Conservation (phyloP, 441 rosid genomes). For the Cnidoscolus chayamansa region DNA sequence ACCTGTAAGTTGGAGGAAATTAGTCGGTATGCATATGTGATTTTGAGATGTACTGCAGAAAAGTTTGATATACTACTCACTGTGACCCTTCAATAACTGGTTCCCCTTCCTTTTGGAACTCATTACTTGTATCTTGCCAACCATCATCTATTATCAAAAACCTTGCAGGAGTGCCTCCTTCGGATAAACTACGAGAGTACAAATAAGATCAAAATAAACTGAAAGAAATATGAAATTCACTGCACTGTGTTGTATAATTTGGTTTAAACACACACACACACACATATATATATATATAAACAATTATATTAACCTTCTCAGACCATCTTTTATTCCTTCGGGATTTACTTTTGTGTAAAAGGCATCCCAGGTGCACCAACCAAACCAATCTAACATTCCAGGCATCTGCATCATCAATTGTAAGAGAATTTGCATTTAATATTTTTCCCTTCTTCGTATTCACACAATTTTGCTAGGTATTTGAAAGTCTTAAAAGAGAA, state of each 20-base stretch:
- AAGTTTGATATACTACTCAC: constrained; percentile 32
- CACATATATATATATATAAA: too few species aligned
- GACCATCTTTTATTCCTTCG: constrained; percentile 64
- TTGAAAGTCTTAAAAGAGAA: too few species aligned
- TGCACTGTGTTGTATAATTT: constrained; percentile 48
- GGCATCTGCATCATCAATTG: constrained; percentile 43
- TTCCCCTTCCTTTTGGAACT: constrained; percentile 51
- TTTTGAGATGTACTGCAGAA: not conserved
- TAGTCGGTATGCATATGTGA: constrained; percentile 5
- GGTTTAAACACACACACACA: not conserved
- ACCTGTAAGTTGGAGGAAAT: constrained; percentile 33
- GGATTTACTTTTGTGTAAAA: constrained; percentile 70
- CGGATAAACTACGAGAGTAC: constrained; percentile 37
- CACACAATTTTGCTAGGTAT: not conserved
- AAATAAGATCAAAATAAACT: not conserved
- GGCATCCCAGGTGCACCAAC: constrained; percentile 97
- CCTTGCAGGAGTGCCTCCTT: constrained; percentile 59
- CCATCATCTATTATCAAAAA: constrained; percentile 77
- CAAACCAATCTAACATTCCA: constrained; percentile 74
- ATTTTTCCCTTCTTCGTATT: not conserved
- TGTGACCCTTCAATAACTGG: constrained; percentile 46
- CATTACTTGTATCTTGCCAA: constrained; percentile 72
- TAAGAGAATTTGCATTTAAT: constrained; percentile 45
- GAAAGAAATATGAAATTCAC: constrained; percentile 1
- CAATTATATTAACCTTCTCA: constrained; percentile 37